phyloP scores from a whole-genome alignment of 2,329 filamentous ascomycete species.

The Microsporum audouinii region DNA sequence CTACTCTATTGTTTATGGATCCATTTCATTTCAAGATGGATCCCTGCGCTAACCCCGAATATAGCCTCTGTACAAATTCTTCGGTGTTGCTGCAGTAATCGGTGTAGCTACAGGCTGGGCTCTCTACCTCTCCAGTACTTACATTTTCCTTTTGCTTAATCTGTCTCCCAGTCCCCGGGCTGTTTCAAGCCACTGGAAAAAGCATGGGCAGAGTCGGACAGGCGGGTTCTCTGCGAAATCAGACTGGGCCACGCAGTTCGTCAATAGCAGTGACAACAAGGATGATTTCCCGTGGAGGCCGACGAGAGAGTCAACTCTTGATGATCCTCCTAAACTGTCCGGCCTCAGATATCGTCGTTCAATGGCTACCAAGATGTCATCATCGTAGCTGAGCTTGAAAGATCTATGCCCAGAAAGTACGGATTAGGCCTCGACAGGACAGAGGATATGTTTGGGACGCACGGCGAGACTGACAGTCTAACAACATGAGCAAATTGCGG shows the following conservation, averaged over 20 bases:
- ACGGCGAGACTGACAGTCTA: no score
- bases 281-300: not conserved
- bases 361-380: not conserved
- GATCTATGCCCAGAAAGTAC: not conserved
- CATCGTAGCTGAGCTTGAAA: not conserved
- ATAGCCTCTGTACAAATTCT: constrained; percentile 41
- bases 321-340: not conserved
- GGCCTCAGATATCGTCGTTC: not conserved
- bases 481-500: no score
- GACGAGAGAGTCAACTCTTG: not conserved
- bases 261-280: not conserved
- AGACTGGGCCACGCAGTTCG: constrained; percentile 1
- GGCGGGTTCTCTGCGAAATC: not conserved
- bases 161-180: not conserved
- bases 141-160: not conserved
- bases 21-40: not conserved
- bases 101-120: constrained; percentile 53
- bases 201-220: not conserved
- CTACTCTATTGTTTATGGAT: not conserved
- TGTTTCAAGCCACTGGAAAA: not conserved
- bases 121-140: constrained; percentile 39
- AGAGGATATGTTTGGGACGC: not conserved
- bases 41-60: not conserved
- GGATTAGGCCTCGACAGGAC: not conserved
- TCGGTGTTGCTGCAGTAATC: constrained; percentile 55